phyloP scores from a whole-genome alignment of 306 rosid species.

The Luffa acutangula region DNA sequence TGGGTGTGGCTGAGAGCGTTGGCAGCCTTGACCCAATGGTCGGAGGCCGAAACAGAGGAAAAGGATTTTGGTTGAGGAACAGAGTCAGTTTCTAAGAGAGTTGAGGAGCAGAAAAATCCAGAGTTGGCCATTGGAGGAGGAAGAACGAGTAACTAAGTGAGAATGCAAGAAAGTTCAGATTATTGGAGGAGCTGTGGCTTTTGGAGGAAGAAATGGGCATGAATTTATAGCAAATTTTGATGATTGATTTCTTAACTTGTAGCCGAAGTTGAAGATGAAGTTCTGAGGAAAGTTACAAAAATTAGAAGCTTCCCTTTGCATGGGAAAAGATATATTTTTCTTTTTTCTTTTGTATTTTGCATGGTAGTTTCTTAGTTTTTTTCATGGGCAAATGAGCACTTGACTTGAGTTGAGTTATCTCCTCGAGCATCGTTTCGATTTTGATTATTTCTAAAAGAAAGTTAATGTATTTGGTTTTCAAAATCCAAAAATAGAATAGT shows the following conservation, averaged over 20 bases:
- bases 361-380: neutral
- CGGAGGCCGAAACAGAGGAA: neutral
- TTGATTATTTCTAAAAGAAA: no score
- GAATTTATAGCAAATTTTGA: neutral
- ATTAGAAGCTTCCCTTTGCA: neutral
- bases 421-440: no score
- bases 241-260: neutral
- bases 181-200: neutral
- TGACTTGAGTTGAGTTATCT: neutral
- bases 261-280: neutral
- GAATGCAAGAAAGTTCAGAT: neutral
- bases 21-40: slow-evolving; percentile 22
- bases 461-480: no score
- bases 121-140: neutral
- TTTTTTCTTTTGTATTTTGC: neutral
- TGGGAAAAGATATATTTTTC: neutral
- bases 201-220: neutral
- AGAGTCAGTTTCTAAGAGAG: neutral
- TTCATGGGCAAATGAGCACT: neutral
- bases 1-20: slow-evolving; percentile 18
- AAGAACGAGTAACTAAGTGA: neutral
- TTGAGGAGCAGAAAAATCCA: neutral
- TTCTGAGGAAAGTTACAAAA: neutral
- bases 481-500: no score
- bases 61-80: neutral